Percentiles rank a stretch among this genome's conserved stretches.
These are phyloP conservation scores for Cordyceps militaris DNA, from an alignment of 2,329 filamentous ascomycete species.

Conservation along the genomic window DNA sequence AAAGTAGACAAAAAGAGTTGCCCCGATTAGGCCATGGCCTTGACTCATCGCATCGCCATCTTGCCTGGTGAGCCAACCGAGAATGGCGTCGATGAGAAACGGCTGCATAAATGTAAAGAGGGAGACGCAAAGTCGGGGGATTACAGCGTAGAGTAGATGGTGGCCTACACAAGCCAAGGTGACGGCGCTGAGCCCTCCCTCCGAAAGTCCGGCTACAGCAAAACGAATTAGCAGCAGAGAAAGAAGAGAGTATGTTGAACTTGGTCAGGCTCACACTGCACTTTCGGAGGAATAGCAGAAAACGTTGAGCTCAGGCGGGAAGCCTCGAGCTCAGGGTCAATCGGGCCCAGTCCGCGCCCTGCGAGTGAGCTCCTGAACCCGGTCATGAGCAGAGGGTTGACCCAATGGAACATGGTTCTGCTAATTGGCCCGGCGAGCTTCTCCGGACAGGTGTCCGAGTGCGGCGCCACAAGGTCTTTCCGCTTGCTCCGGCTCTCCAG, in stretches of 20 bases:
- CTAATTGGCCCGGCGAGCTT: not conserved
- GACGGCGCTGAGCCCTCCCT: not conserved
- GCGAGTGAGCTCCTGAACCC: not conserved
- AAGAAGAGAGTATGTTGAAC: not conserved
- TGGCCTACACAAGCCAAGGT: not conserved
- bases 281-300: not conserved
- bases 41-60: not conserved
- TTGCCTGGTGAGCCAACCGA: not conserved
- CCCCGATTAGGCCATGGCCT: not conserved
- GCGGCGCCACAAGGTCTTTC: not conserved
- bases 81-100: not conserved
- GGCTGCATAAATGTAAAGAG: not conserved
- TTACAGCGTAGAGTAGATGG: not conserved
- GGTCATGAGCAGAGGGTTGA: not conserved
- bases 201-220: not conserved
- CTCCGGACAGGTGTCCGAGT: not conserved
- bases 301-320: not conserved
- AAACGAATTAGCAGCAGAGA: not conserved
- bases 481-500: not conserved
- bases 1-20: slow-evolving; percentile 1
- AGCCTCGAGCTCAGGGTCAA: not conserved
- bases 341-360: not conserved
- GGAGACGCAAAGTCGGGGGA: not conserved
- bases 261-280: not conserved
- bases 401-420: not conserved